Evolutionary conservation across 2,329 filamentous ascomycete species (phyloP).

Genomic region (Grosmannia penicillata): DNA sequence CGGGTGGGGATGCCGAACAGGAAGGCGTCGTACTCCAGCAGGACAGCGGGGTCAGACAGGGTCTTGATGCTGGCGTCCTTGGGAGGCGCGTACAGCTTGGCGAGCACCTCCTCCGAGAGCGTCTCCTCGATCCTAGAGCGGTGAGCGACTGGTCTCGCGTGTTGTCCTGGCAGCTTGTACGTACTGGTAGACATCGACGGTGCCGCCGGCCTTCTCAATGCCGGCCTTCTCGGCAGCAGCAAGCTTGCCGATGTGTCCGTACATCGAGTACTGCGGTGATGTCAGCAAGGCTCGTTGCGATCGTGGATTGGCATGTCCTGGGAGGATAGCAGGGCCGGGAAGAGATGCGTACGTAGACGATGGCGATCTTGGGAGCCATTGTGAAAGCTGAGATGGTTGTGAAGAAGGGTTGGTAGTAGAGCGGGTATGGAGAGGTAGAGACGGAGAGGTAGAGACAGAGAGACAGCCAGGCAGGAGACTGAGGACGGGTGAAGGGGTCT

Average conservation of each 20-base stretch:
- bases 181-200: conserved; percentile 69
- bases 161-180: conserved; percentile 12
- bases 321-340: too few relatives aligned
- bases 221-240: conserved; percentile 86
- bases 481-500: not conserved
- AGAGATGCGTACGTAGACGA: conserved; percentile 58
- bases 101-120: conserved; percentile 65
- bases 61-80: conserved; percentile 56
- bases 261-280: conserved; percentile 67
- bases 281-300: not conserved
- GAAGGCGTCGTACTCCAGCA: conserved; percentile 73
- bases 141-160: not conserved
- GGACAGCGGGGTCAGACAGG: conserved; percentile 37
- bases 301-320: too few relatives aligned
- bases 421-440: not conserved
- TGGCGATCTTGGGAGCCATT: conserved; percentile 87
- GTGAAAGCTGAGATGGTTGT: conserved; percentile 18
- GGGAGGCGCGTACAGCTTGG: conserved; percentile 79
- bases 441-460: not conserved
- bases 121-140: conserved; percentile 60
- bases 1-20: conserved; percentile 90
- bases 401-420: not conserved
- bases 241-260: conserved; percentile 74
- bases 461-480: not conserved
- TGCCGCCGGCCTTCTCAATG: conserved; percentile 74